Conservation (phyloP, 257 asterid genomes). For the Solanum lycopersicoides region DNA sequence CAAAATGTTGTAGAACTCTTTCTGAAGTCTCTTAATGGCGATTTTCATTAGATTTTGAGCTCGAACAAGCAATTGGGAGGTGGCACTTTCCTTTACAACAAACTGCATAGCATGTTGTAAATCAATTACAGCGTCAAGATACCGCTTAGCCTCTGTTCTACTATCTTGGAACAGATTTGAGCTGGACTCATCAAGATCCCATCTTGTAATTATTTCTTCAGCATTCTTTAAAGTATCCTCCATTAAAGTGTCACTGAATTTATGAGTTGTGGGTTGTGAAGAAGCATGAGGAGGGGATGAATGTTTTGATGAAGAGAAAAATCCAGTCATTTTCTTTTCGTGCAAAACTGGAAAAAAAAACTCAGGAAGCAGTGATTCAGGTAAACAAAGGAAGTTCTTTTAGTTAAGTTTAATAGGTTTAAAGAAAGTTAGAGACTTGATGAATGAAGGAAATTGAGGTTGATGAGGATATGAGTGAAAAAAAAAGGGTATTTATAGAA, state of each 20-base stretch:
- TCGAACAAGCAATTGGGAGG: slow-evolving; percentile 28
- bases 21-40: slow-evolving; percentile 56
- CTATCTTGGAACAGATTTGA: slow-evolving; percentile 20
- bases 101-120: slow-evolving; percentile 52
- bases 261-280: slow-evolving; percentile 6
- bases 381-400: neutral
- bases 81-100: slow-evolving; percentile 23
- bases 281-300: neutral
- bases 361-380: neutral
- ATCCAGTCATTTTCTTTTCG: neutral
- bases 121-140: slow-evolving; percentile 34
- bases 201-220: slow-evolving; percentile 24
- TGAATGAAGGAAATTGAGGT: neutral
- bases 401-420: neutral
- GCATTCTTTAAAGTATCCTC: slow-evolving; percentile 18
- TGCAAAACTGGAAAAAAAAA: neutral
- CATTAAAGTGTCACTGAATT: slow-evolving; percentile 43
- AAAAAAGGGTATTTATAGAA: neutral
- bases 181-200: slow-evolving; percentile 19
- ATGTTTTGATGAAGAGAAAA: neutral
- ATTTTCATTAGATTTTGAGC: slow-evolving; percentile 60
- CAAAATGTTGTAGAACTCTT: slow-evolving; percentile 44
- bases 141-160: slow-evolving; percentile 24
- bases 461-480: neutral
- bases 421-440: neutral